Percentiles rank a stretch among this genome's conserved stretches.
phyloP scores from a whole-genome alignment of 202 grass and related monocot genomes.

The Elaeis oleifera region DNA sequence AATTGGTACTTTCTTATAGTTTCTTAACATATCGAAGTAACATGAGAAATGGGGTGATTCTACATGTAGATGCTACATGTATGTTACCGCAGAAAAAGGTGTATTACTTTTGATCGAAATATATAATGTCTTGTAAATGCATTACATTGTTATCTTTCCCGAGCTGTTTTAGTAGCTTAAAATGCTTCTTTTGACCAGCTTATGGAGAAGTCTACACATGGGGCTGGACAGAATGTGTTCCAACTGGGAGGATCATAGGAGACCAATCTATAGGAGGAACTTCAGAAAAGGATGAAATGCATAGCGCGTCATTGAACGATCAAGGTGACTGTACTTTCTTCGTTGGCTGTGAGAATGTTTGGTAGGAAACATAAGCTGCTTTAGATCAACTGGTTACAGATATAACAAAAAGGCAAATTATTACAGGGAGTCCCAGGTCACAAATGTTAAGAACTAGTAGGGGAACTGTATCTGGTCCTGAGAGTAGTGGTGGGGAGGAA shows the following conservation, averaged over 20 bases:
- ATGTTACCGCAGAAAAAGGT: too few species aligned
- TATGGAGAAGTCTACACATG: slow-evolving; percentile 89
- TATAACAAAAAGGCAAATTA: slow-evolving; percentile 44
- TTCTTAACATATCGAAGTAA: not conserved
- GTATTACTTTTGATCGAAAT: not conserved
- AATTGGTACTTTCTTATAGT: not conserved
- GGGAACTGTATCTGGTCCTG: slow-evolving; percentile 50
- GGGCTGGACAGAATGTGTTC: slow-evolving; percentile 99
- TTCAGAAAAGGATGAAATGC: slow-evolving; percentile 77
- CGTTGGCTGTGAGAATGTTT: slow-evolving; percentile 3
- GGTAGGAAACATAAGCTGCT: slow-evolving; percentile 28
- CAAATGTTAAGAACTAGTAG: slow-evolving; percentile 58
- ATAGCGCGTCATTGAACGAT: slow-evolving; percentile 26
- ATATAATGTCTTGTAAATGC: not conserved
- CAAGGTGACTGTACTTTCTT: slow-evolving; percentile 52
- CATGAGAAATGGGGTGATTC: too few species aligned
- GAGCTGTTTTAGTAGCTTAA: slow-evolving; percentile 12
- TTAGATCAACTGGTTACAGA: slow-evolving; percentile 35
- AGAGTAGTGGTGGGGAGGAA: slow-evolving; percentile 74
- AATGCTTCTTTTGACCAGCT: slow-evolving; percentile 41
- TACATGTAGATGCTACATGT: too few species aligned
- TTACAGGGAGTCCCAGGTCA: slow-evolving; percentile 85
- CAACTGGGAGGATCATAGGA: slow-evolving; percentile 59
- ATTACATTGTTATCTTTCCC: not conserved
- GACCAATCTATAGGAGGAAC: slow-evolving; percentile 53